Evolutionary conservation across 148 eudicot genomes (phyloP).

Genomic region (Heliamphora exappendiculata): DNA sequence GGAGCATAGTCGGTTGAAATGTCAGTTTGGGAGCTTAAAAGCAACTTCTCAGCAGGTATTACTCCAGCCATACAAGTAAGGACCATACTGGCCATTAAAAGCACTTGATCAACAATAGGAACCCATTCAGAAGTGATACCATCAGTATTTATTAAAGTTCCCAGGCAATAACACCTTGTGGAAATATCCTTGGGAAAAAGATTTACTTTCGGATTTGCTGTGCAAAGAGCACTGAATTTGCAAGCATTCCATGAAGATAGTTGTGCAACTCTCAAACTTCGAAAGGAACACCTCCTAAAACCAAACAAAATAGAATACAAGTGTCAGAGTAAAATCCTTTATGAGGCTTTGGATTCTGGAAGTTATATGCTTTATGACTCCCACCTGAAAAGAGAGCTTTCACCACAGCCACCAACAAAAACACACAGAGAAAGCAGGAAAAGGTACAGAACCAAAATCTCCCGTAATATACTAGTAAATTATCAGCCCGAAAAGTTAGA

Average conservation of each 20-base stretch:
- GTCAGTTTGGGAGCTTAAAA: constrained; percentile 26
- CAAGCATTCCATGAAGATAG: constrained; percentile 25
- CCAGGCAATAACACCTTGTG: constrained; percentile 45
- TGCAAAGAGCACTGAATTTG: constrained; percentile 26
- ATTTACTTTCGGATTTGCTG: constrained; percentile 19
- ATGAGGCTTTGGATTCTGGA: neutral
- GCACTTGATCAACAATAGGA: constrained; percentile 66
- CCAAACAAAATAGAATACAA: constrained; percentile 9
- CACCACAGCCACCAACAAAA: neutral
- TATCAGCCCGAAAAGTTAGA: neutral
- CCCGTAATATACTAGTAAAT: no score
- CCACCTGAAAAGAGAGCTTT: neutral
- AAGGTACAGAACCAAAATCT: neutral
- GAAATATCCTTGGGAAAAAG: constrained; percentile 18
- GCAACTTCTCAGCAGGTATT: constrained; percentile 46
- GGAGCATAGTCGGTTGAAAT: constrained; percentile 24
- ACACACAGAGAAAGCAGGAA: neutral
- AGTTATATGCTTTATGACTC: neutral
- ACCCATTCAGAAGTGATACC: constrained; percentile 58
- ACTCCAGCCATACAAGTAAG: constrained; percentile 91
- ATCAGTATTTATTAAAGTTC: constrained; percentile 45
- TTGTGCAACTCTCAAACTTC: constrained; percentile 26
- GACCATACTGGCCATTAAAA: constrained; percentile 61
- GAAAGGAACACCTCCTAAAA: constrained; percentile 23
- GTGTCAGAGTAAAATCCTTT: neutral